These are phyloP conservation scores for Plasmodium billcollinsi DNA, from an alignment of 169 alveolate genomes.

Conservation along the genomic window DNA sequence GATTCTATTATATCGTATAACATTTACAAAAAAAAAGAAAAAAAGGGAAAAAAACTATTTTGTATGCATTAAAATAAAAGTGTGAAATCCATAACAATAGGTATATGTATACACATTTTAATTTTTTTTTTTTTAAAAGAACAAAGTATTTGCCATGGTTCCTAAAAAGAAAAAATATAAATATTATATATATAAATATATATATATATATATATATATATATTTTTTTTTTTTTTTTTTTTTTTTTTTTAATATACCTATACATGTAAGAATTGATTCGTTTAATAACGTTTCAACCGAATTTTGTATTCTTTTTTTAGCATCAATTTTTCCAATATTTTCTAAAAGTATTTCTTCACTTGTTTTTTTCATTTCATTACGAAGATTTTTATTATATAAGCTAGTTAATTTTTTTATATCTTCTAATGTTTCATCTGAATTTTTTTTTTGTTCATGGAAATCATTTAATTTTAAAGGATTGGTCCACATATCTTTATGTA, in stretches of 20 bases:
- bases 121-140: slow-evolving; percentile 18
- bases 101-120: too few species aligned
- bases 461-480: slow-evolving; percentile 93
- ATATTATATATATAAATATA: background rate
- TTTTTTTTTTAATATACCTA: slow-evolving; percentile 12
- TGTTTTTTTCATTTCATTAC: slow-evolving; percentile 95
- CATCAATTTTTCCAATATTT: slow-evolving; percentile 95
- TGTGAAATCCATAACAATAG: too few species aligned
- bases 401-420: slow-evolving; percentile 48
- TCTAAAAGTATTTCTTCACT: slow-evolving; percentile 93
- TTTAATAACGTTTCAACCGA: slow-evolving; percentile 83
- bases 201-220: background rate
- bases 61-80: too few species aligned
- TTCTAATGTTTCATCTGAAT: slow-evolving; percentile 21
- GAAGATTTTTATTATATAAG: slow-evolving; percentile 94
- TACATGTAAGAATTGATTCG: slow-evolving; percentile 82
- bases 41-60: too few species aligned
- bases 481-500: slow-evolving; percentile 96
- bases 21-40: slow-evolving; percentile 9
- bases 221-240: background rate
- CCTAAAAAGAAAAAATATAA: slow-evolving; percentile 16
- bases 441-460: slow-evolving; percentile 31
- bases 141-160: slow-evolving; percentile 69
- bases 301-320: slow-evolving; percentile 91
- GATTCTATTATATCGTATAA: background rate